Percentiles rank a stretch among this genome's conserved stretches.
These are phyloP conservation scores for Thymus quinquecostatus DNA, from an alignment of 257 asterid genomes.

Conservation along the genomic window DNA sequence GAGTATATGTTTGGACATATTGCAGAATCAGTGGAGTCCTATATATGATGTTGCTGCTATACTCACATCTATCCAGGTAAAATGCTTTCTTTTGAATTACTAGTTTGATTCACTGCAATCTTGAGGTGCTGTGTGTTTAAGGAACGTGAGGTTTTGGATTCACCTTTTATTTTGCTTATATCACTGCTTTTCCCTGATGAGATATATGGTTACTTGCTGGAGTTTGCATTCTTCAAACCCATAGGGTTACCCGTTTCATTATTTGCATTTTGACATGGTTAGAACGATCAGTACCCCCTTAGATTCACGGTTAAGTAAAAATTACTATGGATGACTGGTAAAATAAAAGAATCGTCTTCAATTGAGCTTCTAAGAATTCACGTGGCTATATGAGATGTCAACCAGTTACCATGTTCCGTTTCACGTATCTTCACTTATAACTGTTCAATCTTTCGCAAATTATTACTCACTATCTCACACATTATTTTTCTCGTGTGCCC, in stretches of 20 bases:
- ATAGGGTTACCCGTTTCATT: no score
- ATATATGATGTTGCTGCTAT: constrained; percentile 93
- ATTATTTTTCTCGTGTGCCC: not conserved
- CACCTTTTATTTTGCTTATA: not conserved
- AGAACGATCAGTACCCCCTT: no score
- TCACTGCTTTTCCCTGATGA: not conserved
- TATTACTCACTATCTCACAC: not conserved
- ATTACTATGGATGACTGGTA: no score
- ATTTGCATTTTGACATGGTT: no score
- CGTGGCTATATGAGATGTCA: no score
- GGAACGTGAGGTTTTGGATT: not conserved
- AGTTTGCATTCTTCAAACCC: no score
- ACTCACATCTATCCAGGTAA: constrained; percentile 83
- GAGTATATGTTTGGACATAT: constrained; percentile 90
- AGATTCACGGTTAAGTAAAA: no score
- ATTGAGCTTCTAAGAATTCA: no score
- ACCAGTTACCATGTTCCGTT: no score
- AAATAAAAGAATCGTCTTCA: no score
- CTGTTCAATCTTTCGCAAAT: no score
- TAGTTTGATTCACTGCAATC: not conserved
- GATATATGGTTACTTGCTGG: not conserved
- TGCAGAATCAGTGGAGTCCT: constrained; percentile 97
- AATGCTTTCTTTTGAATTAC: not conserved
- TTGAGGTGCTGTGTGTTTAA: not conserved
- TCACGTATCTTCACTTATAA: no score